Base-by-base conservation (phyloP, 1,139 yeast genomes). In the Suzukiozyma palmioleophila region DNA sequence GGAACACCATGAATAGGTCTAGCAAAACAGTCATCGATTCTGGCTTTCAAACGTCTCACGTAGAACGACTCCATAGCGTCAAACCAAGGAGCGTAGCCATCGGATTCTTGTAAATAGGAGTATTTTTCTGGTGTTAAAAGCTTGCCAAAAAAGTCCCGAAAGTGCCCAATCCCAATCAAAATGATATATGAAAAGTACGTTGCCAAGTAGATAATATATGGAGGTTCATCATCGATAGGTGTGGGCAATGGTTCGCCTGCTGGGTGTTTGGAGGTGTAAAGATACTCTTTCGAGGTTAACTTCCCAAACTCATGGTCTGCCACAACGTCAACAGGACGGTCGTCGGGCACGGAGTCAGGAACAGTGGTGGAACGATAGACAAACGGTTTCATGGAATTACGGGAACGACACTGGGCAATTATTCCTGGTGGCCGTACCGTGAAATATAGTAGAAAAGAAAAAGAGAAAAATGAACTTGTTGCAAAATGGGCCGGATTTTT, bases 1-100 rank as follows among this genome's bases (percentile, higher is more conserved):
- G 99, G 98, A 26, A 92, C 98, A 32, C 97, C 97, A 44, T 87
- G 85, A 26, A 95, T 87, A 27, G 97, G 97, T 58, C 97, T 80
- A 4, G 95, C 88, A 63, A 92, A 92, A 61, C 97, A 89, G 62
- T 92, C 97, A 56, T 86, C 96, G 47, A 92, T 78, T 63, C 96
- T 84, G 49, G 77, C 78, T 59, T 94, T 90, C 71, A 92, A 75
- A 53, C 97, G 81, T 55, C 99, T 83, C 33, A 90, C 84, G 60
- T 90, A 92, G 58, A 92, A 94, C 50, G 87, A 81, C 62, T 92
- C 99, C 59, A 92, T 90, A 36, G 89, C 94, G 35, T 94, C 86
- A 53, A 84, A 86, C 84, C 96, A 84, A 30, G 99, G 97, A 26
- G 98, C 97, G 56, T 87, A 83, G 1, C 99, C 99, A 57, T 92